Evolutionary conservation across 495 filamentous ascomycete species (phyloP), one percentile per base, ranked within the genome.

Genomic region (Penicillium verhagenii): DNA sequence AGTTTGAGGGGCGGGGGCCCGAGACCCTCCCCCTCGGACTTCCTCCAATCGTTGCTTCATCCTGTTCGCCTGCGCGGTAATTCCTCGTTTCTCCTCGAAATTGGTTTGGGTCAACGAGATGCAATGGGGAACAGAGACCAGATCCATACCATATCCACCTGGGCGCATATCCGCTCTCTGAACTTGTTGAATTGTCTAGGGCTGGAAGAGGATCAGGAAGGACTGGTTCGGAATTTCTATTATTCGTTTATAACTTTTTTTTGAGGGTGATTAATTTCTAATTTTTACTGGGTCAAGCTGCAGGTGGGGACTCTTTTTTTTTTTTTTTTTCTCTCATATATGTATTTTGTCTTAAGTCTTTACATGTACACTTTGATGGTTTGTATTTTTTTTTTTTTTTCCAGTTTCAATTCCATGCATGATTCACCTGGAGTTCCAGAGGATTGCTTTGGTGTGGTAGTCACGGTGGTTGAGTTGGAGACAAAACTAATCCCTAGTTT

Each of bases 81-180:
- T 47, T 46, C 35, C 50, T 60, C 53, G 58, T 54, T 57, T 35
- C 28, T 54, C 42, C 50, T 47, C 51, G 54, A 54, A 57, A 57
- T 61, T 61, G 50, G 33, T 23, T 48, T 8, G 28, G 37, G 20
- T 8, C 11, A 42, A 19, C 21, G 38, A 42, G 38, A 35, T 35
- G 33, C 4, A 14, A n/a, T n/a, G n/a, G n/a, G n/a, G n/a, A n/a
- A n/a, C n/a, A n/a, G n/a, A n/a, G n/a, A n/a, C n/a, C n/a, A n/a
- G n/a, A n/a, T n/a, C n/a, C n/a, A n/a, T 14, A n/a, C 2, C 29
- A 10, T 35, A 35, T 35, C 33, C 33, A 35, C 33, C 14, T 35
- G 58, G 52, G 58, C 48, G 43, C 45, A 37, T 23, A 23, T 43
- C 11, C 6, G 19, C n/a, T n/a, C n/a, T n/a, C n/a, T n/a, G n/a